A percentile compares a stretch with the other conserved stretches of the same genome.
phyloP scores from a whole-genome alignment of 192 early-diverging fungal genomes.

The Blastocladiella britannica region DNA sequence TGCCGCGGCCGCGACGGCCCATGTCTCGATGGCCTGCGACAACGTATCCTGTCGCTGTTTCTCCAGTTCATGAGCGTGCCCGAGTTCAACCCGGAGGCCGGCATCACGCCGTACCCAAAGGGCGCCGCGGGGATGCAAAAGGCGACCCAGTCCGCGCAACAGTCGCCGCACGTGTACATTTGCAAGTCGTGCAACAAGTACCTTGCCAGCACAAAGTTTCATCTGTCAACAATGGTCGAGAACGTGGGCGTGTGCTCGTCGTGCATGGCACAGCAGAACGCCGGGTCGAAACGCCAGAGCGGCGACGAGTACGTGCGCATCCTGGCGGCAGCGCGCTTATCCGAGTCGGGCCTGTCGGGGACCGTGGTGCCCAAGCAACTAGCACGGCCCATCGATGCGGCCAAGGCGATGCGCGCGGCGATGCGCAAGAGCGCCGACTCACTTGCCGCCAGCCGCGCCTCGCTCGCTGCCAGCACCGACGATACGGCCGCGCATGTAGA shows the following conservation, averaged over 20 bases:
- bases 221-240: slow-evolving; percentile 31
- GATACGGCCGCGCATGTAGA: too few relatives aligned
- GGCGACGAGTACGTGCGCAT: slow-evolving; percentile 27
- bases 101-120: not conserved
- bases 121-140: too few relatives aligned
- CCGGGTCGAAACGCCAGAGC: slow-evolving; percentile 25
- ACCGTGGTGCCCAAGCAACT: slow-evolving; percentile 1
- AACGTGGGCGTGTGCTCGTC: slow-evolving; percentile 31
- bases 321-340: slow-evolving; percentile 14
- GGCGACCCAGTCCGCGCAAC: slow-evolving; percentile 3
- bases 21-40: slow-evolving; percentile 30
- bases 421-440: too few relatives aligned
- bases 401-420: not conserved
- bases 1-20: slow-evolving; percentile 24
- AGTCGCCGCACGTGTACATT: slow-evolving; percentile 20
- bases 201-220: slow-evolving; percentile 33
- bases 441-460: too few relatives aligned
- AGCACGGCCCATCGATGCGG: slow-evolving; percentile 1
- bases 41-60: slow-evolving; percentile 29
- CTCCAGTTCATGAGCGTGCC: slow-evolving; percentile 37
- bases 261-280: slow-evolving; percentile 24
- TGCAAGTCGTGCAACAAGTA: slow-evolving; percentile 33
- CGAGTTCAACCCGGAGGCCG: slow-evolving; percentile 33
- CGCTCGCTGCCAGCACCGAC: too few relatives aligned
- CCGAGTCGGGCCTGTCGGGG: slow-evolving; percentile 7